Base-by-base conservation (phyloP, 805 yeast genomes). In the Cephaloascus albidus region DNA sequence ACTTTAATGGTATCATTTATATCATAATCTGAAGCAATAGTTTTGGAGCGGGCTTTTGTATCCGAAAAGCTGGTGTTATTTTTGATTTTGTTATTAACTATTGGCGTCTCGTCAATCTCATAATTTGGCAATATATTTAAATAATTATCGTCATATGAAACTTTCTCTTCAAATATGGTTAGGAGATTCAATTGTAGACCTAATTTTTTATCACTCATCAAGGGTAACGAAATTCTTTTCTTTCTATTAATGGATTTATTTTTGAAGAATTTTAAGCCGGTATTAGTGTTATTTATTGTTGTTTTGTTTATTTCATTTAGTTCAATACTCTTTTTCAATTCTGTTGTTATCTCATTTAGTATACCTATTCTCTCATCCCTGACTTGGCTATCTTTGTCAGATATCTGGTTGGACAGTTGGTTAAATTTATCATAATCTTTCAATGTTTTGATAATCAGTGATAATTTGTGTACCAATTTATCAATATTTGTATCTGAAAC, bases 181-280 rank as follows among this genome's bases (percentile, higher is more conserved):
- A 3, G 70, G 14, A 64, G 44, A 37, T 56, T 66, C 12, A 67
- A 48, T 1, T 72, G 72, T 3, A 58, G 50, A 3, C 69, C 62
- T 19, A 52, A 45, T 18, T 69, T 45, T 33, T 58, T 60, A 35
- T 51, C 49, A 37, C 54, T 47, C 45, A 51, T 53, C 8, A 18
- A 6, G 10, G 36, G 23, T 6, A 33, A 18, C 19, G 63, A 57
- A 32, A 37, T 45, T 14, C 60, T 39, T 38, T 57, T 61, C 36
- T 55, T 61, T 30, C 52, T 45, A 8, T 57, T 43, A 8, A 37
- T 40, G n/a, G 43, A 36, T 36, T 18, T 19, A 17, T 33, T 63
- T 38, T 58, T 68, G 47, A 67, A 67, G 4, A 63, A 39, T 38
- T 65, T 66, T 37, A 61, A 53, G 5, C 38, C 39, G 20, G 43